Conservation (phyloP, 768 basidiomycete genomes). For the Sarcodon aspratus region DNA sequence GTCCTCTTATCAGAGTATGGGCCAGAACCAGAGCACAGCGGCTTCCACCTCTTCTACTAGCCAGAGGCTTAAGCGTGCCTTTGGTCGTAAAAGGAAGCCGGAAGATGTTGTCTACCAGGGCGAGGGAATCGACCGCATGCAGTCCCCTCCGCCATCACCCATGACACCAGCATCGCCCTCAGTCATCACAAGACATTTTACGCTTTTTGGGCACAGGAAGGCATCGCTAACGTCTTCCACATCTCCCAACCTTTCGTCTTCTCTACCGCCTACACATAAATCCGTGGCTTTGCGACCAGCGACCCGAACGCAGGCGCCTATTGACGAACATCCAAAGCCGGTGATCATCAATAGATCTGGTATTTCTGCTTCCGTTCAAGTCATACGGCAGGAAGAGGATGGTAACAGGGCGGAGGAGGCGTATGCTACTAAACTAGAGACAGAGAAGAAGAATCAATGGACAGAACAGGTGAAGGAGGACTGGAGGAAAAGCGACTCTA, state of each 20-base stretch:
- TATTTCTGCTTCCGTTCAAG: constrained; percentile 46
- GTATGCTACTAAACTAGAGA: not conserved
- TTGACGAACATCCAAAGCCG: constrained; percentile 31
- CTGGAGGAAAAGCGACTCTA: constrained; percentile 77
- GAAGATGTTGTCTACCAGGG: constrained; percentile 24
- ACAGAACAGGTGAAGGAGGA: constrained; percentile 46
- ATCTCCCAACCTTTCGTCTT: constrained; percentile 6
- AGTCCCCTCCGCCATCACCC: not conserved
- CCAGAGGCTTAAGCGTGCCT: constrained; percentile 45
- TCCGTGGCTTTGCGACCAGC: constrained; percentile 12
- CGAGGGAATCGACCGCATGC: constrained; percentile 2
- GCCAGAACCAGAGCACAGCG: not conserved
- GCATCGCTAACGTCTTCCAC: not conserved
- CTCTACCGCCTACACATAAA: constrained; percentile 14
- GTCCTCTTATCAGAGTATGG: not conserved
- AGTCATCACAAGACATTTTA: constrained; percentile 14
- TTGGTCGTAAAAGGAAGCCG: constrained; percentile 48
- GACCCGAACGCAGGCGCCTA: not conserved
- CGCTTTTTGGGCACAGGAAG: not conserved
- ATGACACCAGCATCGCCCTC: constrained; percentile 10
- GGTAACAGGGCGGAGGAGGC: not conserved
- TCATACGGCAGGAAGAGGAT: constrained; percentile 25
- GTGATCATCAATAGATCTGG: constrained; percentile 46
- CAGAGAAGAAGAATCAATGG: constrained; percentile 1
- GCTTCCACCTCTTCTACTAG: constrained; percentile 26